Base-by-base conservation (phyloP, 352 stramenopile genomes). In the Phytophthora hibernalis region DNA sequence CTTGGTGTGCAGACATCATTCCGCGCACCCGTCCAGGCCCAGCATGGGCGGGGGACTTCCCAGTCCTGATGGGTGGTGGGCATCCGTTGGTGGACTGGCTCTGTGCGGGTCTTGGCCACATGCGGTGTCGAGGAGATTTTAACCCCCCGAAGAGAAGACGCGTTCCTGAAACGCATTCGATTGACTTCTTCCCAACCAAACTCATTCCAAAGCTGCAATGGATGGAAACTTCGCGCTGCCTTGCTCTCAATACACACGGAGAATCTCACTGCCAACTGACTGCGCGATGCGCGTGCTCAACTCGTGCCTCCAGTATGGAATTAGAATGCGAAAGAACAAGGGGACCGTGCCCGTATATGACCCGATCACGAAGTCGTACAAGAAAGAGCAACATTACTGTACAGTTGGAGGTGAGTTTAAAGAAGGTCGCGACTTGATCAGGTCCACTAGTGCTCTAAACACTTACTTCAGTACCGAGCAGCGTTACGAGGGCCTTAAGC, bases 131-230 rank as follows among this genome's bases (percentile, higher is more conserved):
- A n/a, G n/a, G n/a, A n/a, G n/a, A n/a, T n/a, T n/a, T n/a, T n/a
- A 61, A 31, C 3, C n/a, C 11, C 15, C 45, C 28, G 47, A 58
- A 0, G 57, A 65, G 12, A 65, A 65, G 13, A 52, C 57, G 1
- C 47, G 57, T 11, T 65, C 37, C 16, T 65, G 57, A 20, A 56
- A 53, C 33, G 26, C 48, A 13, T 53, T 65, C 2, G 57, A 65
- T 3, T 35, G 37, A 18, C n/a, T 22, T 13, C 48, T 51, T 13
- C 6, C 35, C 22, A 65, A 4, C 57, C 45, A 64, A 44, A 58
- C 30, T 3, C 37, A n/a, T 22, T 35, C 37, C 8, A 58, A 33
- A 1, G 47, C n/a, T 7, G 57, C 47, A 10, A 52, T 58, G 2
- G 57, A 56, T 11, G 47, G 57, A 26, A 58, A 65, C 1, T n/a